Base-by-base conservation (phyloP, 2,329 filamentous ascomycete species). In the Fusarium keratoplasticum region DNA sequence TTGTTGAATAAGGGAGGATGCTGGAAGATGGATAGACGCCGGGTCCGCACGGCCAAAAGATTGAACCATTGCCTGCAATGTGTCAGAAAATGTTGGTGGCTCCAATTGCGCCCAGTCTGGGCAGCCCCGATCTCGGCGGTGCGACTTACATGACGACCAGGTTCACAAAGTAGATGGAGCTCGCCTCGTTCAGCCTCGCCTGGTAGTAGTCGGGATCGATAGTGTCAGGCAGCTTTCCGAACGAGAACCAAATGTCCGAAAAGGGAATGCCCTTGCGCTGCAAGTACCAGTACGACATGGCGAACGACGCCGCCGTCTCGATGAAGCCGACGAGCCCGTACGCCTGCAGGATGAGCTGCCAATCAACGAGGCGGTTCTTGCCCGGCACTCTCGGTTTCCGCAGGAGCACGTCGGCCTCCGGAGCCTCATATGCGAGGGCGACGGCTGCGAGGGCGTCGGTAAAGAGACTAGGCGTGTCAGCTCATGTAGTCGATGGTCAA, bases 121-220 rank as follows among this genome's bases (percentile, higher is more conserved):
- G 36, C 18, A 22, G 16, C 27, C 59, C 69, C 70, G 61, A 66
- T 72, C 20, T 70, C 70, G 70, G 65, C 52, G 64, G 16, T 42
- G 31, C 22, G 44, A 75, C 73, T 74, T 74, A 75, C 92, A 95
- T 94, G 58, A 95, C 91, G 3, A 96, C 93, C 25, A 96, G 84
- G 68, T 92, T 95, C 74, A 95, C 89, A 76, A 95, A 95, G 82
- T 95, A 95, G 69, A 96, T 91, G 18, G 91, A 93, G 40, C 89
- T 92, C 0, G 92, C 92, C 69, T 89, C 86, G 71, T 91, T 92
- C 27, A 93, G 83, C 71, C 89, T 86, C 31, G 84, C 81, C 0
- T 82, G 83, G 76, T 91, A 89, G 65, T 87, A 88, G 54, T 89
- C 89, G 2, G 86, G 81, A 61, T 89, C 87, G 13, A 89, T 86